These are phyloP conservation scores for Trametes cubensis DNA, from an alignment of 768 basidiomycete genomes.

Conservation along the genomic window DNA sequence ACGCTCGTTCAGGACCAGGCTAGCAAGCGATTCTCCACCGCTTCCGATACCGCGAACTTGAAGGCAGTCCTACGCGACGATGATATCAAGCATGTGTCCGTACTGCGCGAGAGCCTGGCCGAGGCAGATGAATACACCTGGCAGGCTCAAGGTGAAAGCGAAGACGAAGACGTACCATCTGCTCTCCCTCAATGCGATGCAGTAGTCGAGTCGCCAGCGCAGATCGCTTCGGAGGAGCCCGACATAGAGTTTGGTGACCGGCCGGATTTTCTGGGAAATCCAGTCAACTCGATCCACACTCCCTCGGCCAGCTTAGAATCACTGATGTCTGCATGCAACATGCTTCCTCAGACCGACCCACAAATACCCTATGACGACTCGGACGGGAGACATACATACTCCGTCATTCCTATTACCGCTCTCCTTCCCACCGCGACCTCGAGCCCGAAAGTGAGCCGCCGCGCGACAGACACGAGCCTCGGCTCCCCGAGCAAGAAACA, in stretches of 20 bases:
- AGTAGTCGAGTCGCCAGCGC: no score
- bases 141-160: no score
- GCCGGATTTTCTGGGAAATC: neutral
- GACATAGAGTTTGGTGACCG: neutral
- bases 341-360: neutral
- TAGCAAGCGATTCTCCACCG: slow-evolving; percentile 6
- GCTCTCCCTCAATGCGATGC: no score
- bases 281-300: neutral
- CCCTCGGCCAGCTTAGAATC: slow-evolving; percentile 5
- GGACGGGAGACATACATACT: neutral
- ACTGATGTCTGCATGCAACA: neutral
- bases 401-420: neutral
- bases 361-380: no score
- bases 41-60: neutral
- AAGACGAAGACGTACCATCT: neutral
- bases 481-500: neutral
- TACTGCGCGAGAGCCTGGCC: neutral
- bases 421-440: neutral
- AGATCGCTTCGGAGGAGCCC: no score
- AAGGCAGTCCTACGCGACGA: neutral
- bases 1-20: slow-evolving; percentile 18
- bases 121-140: no score
- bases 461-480: slow-evolving; percentile 1
- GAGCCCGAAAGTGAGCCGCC: neutral
- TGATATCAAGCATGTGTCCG: neutral